Percentiles rank a stretch among this genome's conserved stretches.
Evolutionary conservation across 164 flowering plant genomes (phyloP).

Genomic region (Tetracentron sinense): DNA sequence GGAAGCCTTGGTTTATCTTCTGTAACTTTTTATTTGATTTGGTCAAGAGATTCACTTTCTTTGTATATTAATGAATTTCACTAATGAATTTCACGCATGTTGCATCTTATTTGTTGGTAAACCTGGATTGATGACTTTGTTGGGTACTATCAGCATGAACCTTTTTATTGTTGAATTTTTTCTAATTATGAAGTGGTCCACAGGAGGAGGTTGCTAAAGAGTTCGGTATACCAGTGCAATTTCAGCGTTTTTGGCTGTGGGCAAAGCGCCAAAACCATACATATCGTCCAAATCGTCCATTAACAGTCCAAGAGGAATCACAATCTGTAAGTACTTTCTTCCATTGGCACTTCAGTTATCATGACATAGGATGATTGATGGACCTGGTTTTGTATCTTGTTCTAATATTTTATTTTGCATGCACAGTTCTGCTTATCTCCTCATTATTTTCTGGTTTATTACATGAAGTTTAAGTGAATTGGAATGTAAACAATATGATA

Average conservation of each 20-base stretch:
- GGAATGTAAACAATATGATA: no score
- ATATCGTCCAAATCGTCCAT: constrained; percentile 66
- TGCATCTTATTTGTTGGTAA: neutral
- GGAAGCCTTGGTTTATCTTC: no score
- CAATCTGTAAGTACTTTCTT: constrained; percentile 50
- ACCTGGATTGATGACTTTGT: neutral
- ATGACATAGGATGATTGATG: no score
- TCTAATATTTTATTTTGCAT: neutral
- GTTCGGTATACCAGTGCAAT: constrained; percentile 63
- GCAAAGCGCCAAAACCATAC: constrained; percentile 80
- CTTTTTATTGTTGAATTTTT: neutral
- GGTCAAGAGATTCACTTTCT: no score
- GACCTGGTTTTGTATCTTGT: neutral
- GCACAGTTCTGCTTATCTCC: no score
- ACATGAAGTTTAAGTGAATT: no score
- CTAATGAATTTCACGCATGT: neutral
- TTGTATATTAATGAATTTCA: neutral
- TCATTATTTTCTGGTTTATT: no score
- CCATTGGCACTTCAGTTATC: no score
- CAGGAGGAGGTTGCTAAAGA: constrained; percentile 83
- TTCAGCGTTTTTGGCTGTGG: constrained; percentile 80
- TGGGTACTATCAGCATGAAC: neutral
- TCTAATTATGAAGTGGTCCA: neutral
- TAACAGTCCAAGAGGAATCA: constrained; percentile 56
- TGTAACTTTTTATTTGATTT: no score